Evolutionary conservation across 2,329 filamentous ascomycete genomes (phyloP), one percentile per base, ranked within the genome.

Genomic region (Arthrinium phaeospermum): DNA sequence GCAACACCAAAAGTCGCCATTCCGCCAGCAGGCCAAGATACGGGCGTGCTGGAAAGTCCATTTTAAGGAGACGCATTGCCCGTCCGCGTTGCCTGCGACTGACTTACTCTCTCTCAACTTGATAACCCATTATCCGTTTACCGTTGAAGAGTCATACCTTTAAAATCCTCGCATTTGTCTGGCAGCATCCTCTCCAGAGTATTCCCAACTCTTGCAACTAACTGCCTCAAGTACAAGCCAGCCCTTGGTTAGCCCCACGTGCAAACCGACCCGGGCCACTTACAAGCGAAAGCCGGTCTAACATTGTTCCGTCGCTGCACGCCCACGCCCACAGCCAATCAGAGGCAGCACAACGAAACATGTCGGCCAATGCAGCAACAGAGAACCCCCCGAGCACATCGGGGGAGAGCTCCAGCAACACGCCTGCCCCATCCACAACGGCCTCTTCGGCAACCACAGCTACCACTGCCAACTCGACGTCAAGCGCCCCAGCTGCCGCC

Each of bases 381-480:
- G 57, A 41, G 57, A 68, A 68, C 67, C 67, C 67, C 61, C 41
- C 67, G 67, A 68, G 67, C 27, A 47, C 68, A 13, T 70, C 68
- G 68, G 49, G 68, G 46, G 68, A 70, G 46, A 70, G 68, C 68
- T 70, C 68, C 10, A 70, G 68, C 68, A 70, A 30, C 12, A 68
- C 67, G 13, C 67, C 68, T 30, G 49, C 68, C 4, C 68, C 68
- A 57, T 51, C 68, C 34, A 57, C 46, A 27, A 49, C 69, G 1
- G 61, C 69, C 37, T 51, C 69, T 27, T 41, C 69, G 44, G 37
- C 69, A 16, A 64, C 69, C 37, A 71, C 69, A 13, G 37, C 69
- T 13, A 71, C 69, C 16, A 70, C 69, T 4, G 22, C 7, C 49
- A 70, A 27, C 41, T 64, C 69, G 47, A 41, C 68, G 10, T 51